Evolutionary conservation across 148 eudicot genomes (phyloP).

Genomic region (Drosera capensis): DNA sequence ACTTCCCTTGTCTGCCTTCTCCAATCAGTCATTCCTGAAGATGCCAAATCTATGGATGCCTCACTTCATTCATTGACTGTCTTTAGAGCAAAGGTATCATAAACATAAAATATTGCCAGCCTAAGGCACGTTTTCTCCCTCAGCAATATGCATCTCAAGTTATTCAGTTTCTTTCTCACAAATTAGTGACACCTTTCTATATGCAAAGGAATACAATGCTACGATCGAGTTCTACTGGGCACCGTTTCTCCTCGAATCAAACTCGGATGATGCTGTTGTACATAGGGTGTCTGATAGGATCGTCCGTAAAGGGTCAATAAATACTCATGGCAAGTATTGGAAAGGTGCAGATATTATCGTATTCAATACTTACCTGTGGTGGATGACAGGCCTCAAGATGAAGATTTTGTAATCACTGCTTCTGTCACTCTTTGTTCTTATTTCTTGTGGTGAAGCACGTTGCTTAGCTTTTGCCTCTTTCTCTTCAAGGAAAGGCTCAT

Average conservation of each 20-base stretch:
- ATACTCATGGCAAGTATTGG: conserved; percentile 73
- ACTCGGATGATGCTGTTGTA: conserved; percentile 59
- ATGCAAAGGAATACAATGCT: conserved; percentile 67
- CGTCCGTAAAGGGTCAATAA: conserved; percentile 74
- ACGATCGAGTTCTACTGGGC: conserved; percentile 98
- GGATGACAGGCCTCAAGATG: conserved; percentile 82
- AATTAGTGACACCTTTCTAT: background rate
- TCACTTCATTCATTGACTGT: conserved; percentile 43
- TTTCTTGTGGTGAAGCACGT: background rate
- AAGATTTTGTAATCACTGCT: conserved; percentile 53
- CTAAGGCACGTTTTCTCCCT: too few species aligned
- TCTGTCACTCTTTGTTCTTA: background rate
- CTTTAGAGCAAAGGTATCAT: conserved; percentile 82
- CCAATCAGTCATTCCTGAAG: conserved; percentile 55
- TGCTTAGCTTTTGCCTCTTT: conserved; percentile 1
- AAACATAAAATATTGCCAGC: too few species aligned
- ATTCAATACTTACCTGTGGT: conserved; percentile 93
- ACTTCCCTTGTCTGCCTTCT: conserved; percentile 83
- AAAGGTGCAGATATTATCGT: conserved; percentile 89
- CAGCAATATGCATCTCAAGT: too few species aligned
- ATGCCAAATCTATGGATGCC: conserved; percentile 54
- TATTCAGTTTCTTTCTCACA: too few species aligned
- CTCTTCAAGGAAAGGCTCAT: conserved; percentile 59
- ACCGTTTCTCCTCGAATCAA: conserved; percentile 82
- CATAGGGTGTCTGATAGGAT: conserved; percentile 65